Evolutionary conservation across 305 asterid species (phyloP).

Genomic region (Ajuga reptans): DNA sequence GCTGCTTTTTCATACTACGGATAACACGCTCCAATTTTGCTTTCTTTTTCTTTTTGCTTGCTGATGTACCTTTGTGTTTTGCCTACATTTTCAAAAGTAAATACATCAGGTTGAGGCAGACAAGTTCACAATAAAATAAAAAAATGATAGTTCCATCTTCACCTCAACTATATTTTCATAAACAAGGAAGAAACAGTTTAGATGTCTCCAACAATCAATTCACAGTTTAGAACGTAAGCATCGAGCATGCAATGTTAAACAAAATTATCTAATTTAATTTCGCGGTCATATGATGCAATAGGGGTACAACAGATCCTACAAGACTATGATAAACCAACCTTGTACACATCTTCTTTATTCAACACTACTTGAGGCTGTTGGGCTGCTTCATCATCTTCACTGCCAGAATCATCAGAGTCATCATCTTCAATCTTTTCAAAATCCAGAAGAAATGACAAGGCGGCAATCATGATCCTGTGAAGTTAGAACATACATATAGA

Average conservation of each 20-base stretch:
- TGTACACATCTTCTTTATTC: constrained; percentile 74
- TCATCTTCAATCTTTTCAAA: constrained; percentile 76
- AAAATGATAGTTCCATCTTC: neutral
- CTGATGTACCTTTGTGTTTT: constrained; percentile 70
- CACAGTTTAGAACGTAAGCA: neutral
- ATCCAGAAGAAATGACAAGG: constrained; percentile 82
- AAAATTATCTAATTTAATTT: neutral
- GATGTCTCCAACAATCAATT: constrained; percentile 10
- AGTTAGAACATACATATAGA: constrained; percentile 8
- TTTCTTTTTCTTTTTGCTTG: constrained; percentile 97
- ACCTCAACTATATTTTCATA: neutral
- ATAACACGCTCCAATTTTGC: constrained; percentile 81
- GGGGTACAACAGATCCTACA: neutral
- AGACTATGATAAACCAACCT: constrained; percentile 46
- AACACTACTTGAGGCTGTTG: constrained; percentile 54
- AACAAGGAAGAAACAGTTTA: constrained; percentile 9
- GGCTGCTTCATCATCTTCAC: constrained; percentile 53
- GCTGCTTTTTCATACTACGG: constrained; percentile 92
- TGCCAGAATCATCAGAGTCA: constrained; percentile 63
- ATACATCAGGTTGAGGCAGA: constrained; percentile 7
- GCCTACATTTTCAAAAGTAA: constrained; percentile 45
- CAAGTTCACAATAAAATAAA: neutral
- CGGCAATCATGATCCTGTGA: constrained; percentile 86
- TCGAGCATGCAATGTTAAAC: neutral
- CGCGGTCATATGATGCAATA: neutral